Evolutionary conservation across 2,329 filamentous ascomycete species (phyloP).

Genomic region (Neofusicoccum parvum): DNA sequence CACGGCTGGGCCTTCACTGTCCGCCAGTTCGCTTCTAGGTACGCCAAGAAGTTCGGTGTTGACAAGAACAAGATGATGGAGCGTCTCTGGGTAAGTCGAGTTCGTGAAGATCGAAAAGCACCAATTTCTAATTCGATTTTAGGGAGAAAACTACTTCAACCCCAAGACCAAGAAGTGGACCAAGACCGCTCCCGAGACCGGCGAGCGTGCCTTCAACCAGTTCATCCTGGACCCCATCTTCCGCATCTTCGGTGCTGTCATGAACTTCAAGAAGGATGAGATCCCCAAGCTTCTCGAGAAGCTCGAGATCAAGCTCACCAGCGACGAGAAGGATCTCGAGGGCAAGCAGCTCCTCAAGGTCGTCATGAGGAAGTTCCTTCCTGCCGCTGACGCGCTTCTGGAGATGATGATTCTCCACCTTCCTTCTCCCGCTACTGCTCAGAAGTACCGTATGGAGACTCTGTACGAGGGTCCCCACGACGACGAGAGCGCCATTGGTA

Average conservation of each 20-base stretch:
- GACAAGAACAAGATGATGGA: slow-evolving; percentile 99
- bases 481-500: slow-evolving; percentile 90
- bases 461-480: slow-evolving; percentile 97
- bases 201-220: slow-evolving; percentile 99
- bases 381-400: slow-evolving; percentile 93
- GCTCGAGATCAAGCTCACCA: slow-evolving; percentile 87
- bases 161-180: slow-evolving; percentile 99
- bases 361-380: slow-evolving; percentile 98
- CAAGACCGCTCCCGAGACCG: slow-evolving; percentile 79
- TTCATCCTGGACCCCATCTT: slow-evolving; percentile 99
- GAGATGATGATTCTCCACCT: slow-evolving; percentile 99
- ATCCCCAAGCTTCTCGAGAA: slow-evolving; percentile 80
- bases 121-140: slow-evolving; percentile 28
- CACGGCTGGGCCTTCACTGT: slow-evolving; percentile 99
- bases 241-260: slow-evolving; percentile 95
- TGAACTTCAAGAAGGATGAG: slow-evolving; percentile 99
- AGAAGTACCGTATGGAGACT: slow-evolving; percentile 97
- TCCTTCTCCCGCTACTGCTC: slow-evolving; percentile 91
- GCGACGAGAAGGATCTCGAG: slow-evolving; percentile 88
- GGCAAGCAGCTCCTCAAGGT: slow-evolving; percentile 98
- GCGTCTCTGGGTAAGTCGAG: slow-evolving; percentile 83
- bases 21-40: slow-evolving; percentile 92
- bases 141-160: slow-evolving; percentile 99
- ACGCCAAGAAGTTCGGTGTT: slow-evolving; percentile 99
- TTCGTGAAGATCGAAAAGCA: background rate